A percentile compares a stretch with the other conserved stretches of the same genome.
These are phyloP conservation scores for Aureobasidium musti DNA, from an alignment of 2,329 filamentous ascomycete species.

Conservation along the genomic window DNA sequence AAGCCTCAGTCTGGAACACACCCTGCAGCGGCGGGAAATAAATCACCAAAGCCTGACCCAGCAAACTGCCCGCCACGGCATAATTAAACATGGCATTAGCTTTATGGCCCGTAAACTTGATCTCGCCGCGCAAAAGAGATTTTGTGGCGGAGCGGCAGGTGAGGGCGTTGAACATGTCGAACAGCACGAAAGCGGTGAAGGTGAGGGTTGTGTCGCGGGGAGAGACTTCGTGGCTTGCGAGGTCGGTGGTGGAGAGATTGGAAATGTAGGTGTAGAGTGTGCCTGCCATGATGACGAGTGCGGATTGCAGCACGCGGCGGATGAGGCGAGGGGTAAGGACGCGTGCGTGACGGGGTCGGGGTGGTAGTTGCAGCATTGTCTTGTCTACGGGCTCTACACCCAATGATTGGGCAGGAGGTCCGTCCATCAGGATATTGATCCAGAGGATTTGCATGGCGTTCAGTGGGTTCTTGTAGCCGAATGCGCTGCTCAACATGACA, in stretches of 20 bases:
- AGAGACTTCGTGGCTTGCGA: slow-evolving; percentile 61
- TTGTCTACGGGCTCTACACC: slow-evolving; percentile 95
- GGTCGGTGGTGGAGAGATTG: slow-evolving; percentile 81
- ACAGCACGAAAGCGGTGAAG: slow-evolving; percentile 97
- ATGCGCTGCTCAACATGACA: slow-evolving; percentile 86
- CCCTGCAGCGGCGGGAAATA: slow-evolving; percentile 93
- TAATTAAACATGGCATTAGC: slow-evolving; percentile 96
- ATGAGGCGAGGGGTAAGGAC: slow-evolving; percentile 86
- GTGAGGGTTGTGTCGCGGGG: slow-evolving; percentile 98
- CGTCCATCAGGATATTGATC: slow-evolving; percentile 99
- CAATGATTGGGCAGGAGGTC: slow-evolving; percentile 92
- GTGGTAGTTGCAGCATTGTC: slow-evolving; percentile 88
- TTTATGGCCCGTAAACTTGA: slow-evolving; percentile 64
- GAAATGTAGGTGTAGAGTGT: slow-evolving; percentile 88
- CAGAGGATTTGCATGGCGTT: slow-evolving; percentile 99
- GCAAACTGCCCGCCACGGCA: slow-evolving; percentile 79
- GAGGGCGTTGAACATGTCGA: slow-evolving; percentile 99
- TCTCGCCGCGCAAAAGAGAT: slow-evolving; percentile 81
- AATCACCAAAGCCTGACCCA: slow-evolving; percentile 86
- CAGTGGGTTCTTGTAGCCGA: slow-evolving; percentile 91
- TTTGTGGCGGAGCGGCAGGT: slow-evolving; percentile 90
- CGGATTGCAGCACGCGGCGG: slow-evolving; percentile 81
- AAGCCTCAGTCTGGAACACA: slow-evolving; percentile 91
- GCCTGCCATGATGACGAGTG: slow-evolving; percentile 85
- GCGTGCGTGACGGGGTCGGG: slow-evolving; percentile 80